These are phyloP conservation scores for Pythium folliculosum DNA, from an alignment of 352 stramenopile species.

Conservation along the genomic window DNA sequence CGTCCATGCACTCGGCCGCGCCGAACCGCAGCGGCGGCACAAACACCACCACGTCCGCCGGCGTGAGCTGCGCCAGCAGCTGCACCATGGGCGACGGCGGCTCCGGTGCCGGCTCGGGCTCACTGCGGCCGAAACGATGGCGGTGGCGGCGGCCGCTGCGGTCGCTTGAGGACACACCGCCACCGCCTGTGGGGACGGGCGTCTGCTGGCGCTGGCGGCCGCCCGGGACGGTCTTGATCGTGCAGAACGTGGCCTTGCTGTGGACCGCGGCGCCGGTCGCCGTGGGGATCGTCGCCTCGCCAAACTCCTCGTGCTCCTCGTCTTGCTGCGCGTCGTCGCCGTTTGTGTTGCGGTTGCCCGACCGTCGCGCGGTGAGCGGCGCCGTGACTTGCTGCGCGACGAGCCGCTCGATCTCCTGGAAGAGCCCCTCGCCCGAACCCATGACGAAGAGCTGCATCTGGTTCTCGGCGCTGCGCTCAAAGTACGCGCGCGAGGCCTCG, in stretches of 20 bases:
- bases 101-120: neutral
- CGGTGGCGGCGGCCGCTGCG: neutral
- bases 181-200: slow-evolving; percentile 31
- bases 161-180: neutral
- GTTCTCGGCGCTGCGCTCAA: slow-evolving; percentile 55
- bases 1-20: slow-evolving; percentile 48
- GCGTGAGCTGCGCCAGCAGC: slow-evolving; percentile 61
- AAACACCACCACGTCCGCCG: slow-evolving; percentile 67
- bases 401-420: slow-evolving; percentile 66
- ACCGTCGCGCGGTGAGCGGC: slow-evolving; percentile 30
- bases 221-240: slow-evolving; percentile 51
- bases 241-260: slow-evolving; percentile 71
- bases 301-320: slow-evolving; percentile 24
- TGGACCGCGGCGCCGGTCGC: slow-evolving; percentile 39
- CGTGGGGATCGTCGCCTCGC: slow-evolving; percentile 53
- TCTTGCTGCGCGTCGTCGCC: neutral
- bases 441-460: slow-evolving; percentile 83
- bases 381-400: slow-evolving; percentile 64
- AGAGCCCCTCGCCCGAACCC: slow-evolving; percentile 66
- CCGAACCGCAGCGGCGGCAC: slow-evolving; percentile 67
- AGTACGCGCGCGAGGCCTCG: slow-evolving; percentile 36
- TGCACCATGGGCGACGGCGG: slow-evolving; percentile 47
- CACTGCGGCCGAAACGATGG: neutral
- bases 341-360: neutral
- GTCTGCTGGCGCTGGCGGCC: slow-evolving; percentile 12